These are phyloP conservation scores for Bjerkandera adusta DNA, from an alignment of 1,284 basidiomycete genomes.

Conservation along the genomic window DNA sequence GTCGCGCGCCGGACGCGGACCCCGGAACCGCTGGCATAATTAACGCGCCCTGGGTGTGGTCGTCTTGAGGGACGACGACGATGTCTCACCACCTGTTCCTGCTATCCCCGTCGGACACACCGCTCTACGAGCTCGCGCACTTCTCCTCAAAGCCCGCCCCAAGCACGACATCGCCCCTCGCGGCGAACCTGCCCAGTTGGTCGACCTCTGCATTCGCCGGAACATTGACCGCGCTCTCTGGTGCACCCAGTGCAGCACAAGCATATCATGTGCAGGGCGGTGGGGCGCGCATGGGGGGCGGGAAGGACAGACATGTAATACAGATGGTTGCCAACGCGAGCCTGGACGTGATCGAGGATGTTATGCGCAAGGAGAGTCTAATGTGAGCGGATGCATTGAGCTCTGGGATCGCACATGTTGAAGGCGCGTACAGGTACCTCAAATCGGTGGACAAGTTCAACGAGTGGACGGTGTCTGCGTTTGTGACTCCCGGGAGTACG, in stretches of 20 bases:
- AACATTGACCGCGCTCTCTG: conserved; percentile 80
- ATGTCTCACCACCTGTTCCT: conserved; percentile 87
- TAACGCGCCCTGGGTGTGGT: background rate
- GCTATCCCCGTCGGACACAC: conserved; percentile 79
- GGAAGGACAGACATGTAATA: conserved; percentile 87
- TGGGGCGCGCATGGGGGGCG: conserved; percentile 59
- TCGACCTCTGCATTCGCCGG: conserved; percentile 85
- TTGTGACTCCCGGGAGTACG: conserved; percentile 91
- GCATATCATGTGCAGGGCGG: conserved; percentile 55
- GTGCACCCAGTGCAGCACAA: conserved; percentile 72
- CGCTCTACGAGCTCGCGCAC: conserved; percentile 77
- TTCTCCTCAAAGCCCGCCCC: conserved; percentile 71
- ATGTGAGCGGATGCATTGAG: conserved; percentile 58
- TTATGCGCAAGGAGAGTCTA: conserved; percentile 79
- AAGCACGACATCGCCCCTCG: conserved; percentile 59
- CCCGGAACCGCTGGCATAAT: conserved; percentile 1
- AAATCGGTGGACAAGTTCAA: conserved; percentile 95
- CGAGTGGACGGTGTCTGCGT: conserved; percentile 95
- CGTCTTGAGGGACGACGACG: conserved; percentile 7
- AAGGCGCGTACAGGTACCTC: conserved; percentile 66
- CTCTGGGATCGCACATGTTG: conserved; percentile 2
- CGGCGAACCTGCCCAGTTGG: conserved; percentile 81
- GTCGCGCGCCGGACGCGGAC: no score
- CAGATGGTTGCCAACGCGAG: conserved; percentile 97
- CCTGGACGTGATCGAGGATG: conserved; percentile 89